Percentiles rank a stretch among this genome's conserved stretches.
Evolutionary conservation across 306 rosid genomes (phyloP).

Genomic region (Vigna hirtella): DNA sequence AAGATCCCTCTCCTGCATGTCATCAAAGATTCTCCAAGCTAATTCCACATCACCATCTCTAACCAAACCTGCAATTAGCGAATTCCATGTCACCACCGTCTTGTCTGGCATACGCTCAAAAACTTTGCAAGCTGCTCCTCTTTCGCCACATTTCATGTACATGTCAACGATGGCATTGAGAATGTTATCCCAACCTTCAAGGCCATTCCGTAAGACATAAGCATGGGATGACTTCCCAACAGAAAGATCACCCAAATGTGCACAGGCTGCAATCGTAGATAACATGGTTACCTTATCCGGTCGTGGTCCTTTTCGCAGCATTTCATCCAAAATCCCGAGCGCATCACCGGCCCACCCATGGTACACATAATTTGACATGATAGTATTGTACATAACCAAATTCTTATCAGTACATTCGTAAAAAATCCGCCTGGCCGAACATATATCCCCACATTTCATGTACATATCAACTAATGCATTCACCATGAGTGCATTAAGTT

Average conservation of each 20-base stretch:
- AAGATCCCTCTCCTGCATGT: conserved; percentile 66
- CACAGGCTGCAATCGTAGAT: conserved; percentile 67
- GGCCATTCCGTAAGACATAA: conserved; percentile 70
- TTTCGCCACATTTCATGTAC: conserved; percentile 81
- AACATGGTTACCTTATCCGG: conserved; percentile 76
- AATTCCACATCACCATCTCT: conserved; percentile 59
- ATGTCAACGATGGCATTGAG: conserved; percentile 77
- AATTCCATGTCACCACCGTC: conserved; percentile 76
- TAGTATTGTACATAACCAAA: conserved; percentile 78
- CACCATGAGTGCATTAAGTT: conserved; percentile 61
- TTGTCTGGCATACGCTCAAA: conserved; percentile 63
- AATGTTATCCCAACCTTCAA: conserved; percentile 72
- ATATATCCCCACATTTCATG: conserved; percentile 75
- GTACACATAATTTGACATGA: conserved; percentile 75
- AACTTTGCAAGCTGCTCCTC: conserved; percentile 58
- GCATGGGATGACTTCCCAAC: conserved; percentile 70
- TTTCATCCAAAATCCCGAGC: conserved; percentile 53
- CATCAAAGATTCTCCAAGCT: conserved; percentile 64
- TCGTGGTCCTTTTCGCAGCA: conserved; percentile 57
- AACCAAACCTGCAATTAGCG: conserved; percentile 71
- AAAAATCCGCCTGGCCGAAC: conserved; percentile 57
- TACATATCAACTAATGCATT: conserved; percentile 83
- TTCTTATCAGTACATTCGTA: conserved; percentile 56
- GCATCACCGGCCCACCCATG: conserved; percentile 62
- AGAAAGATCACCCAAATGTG: conserved; percentile 63